phyloP scores from a whole-genome alignment of 2,329 filamentous ascomycete species.

The Podosphaera fusca region DNA sequence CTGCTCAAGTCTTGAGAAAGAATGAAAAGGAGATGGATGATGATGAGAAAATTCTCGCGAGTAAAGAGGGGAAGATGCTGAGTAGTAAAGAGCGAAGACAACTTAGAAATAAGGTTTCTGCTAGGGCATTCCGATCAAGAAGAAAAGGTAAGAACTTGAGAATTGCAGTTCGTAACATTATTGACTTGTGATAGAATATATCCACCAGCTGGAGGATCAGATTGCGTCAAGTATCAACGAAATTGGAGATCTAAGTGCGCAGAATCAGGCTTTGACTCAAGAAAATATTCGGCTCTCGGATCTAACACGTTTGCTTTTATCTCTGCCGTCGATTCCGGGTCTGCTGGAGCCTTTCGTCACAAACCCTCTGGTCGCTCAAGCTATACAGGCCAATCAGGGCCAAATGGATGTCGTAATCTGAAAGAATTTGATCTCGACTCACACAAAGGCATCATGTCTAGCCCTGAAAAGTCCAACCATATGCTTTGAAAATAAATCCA shows the following conservation, averaged over 20 bases:
- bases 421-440: constrained; percentile 24
- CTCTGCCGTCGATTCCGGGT: constrained; percentile 60
- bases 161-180: constrained; percentile 4
- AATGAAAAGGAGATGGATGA: constrained; percentile 99
- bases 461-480: too few relatives aligned
- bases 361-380: constrained; percentile 26
- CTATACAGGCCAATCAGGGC: constrained; percentile 12
- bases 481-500: too few relatives aligned
- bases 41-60: constrained; percentile 80
- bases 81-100: constrained; percentile 92
- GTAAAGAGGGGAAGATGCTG: constrained; percentile 97
- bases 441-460: too few relatives aligned
- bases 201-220: constrained; percentile 77
- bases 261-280: constrained; percentile 62
- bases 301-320: constrained; percentile 59
- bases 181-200: constrained; percentile 67
- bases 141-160: constrained; percentile 57
- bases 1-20: constrained; percentile 49
- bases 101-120: constrained; percentile 96
- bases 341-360: constrained; percentile 50
- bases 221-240: constrained; percentile 67
- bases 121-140: constrained; percentile 88
- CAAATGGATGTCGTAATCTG: constrained; percentile 17
- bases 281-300: constrained; percentile 67
- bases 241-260: constrained; percentile 52